Base-by-base conservation (phyloP, 306 rosid genomes). In the Cucurbita pepo region DNA sequence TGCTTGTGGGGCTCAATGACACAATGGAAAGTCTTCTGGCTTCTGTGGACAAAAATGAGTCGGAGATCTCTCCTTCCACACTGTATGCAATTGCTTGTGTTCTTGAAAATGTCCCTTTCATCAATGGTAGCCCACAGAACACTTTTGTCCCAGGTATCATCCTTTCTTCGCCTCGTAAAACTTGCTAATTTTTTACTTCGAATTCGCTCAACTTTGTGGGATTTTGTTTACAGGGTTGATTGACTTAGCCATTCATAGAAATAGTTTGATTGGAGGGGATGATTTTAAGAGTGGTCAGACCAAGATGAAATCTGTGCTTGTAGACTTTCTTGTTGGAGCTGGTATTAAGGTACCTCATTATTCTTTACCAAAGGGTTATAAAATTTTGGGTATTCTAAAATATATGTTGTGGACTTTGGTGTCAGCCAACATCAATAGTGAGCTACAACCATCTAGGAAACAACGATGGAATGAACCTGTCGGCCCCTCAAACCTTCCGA, bases 271-370 rank as follows among this genome's bases (percentile, higher is more conserved):
- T 69, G 98, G 98, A 66, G 98, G 98, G 50, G 98, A 94, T 77
- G 99, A 94, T 82, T 94, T 94, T 64, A 94, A 94, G 85, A 94
- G 98, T 86, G 98, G 98, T 69, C 98, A 94, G 75, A 94, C 98
- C 79, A 94, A 94, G 82, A 94, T 94, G 91, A 94, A 94, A 79
- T 94, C 97, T 69, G 97, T 90, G n/a, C 58, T 94, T 81, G 99
- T 94, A 7, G 99, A 94, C 83, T 94, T 91, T 83, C 99, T 94
- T 61, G 99, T 94, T 19, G 99, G 99, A 22, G 99, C 99, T 82
- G 99, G 99, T 58, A 94, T 94, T 78, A 94, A 94, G 95, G 97
- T 88, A 86, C 51, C 37, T 30, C 34, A 30, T 30, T 2, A 30
- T 30, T 30, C 34, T 30, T 30, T 30, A 30, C 34, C 34, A 30